Conservation (phyloP, 345 rosid genomes). For the Litchi chinensis region DNA sequence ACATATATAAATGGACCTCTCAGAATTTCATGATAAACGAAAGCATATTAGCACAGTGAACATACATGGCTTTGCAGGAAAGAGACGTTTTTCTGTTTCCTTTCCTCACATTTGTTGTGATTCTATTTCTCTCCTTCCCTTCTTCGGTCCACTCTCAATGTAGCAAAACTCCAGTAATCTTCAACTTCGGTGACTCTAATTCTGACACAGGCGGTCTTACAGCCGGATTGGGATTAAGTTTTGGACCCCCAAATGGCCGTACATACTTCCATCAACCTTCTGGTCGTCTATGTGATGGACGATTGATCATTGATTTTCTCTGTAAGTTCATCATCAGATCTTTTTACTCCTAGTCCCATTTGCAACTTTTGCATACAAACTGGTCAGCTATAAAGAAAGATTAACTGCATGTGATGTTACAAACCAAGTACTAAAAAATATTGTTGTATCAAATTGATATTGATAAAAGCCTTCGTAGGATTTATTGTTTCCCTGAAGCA, state of each 20-base stretch:
- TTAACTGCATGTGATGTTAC: background rate
- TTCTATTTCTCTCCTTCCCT: constrained; percentile 7
- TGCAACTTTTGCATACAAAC: background rate
- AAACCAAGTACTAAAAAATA: background rate
- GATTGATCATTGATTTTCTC: constrained; percentile 60
- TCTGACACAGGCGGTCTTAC: constrained; percentile 30
- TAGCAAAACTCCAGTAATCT: constrained; percentile 22
- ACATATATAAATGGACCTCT: background rate
- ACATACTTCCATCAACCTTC: constrained; percentile 49
- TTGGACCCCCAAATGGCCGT: constrained; percentile 53
- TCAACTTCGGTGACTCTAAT: constrained; percentile 32
- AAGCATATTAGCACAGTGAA: background rate
- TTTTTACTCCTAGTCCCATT: background rate
- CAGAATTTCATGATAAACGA: background rate
- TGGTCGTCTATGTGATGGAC: constrained; percentile 52
- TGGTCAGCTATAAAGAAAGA: no score
- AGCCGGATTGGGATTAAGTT: constrained; percentile 28
- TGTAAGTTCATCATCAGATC: constrained; percentile 37
- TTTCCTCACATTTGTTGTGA: background rate
- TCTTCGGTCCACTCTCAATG: constrained; percentile 36
- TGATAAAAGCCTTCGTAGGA: background rate
- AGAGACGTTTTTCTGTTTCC: background rate
- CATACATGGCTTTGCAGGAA: background rate
- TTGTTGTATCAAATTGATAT: background rate
- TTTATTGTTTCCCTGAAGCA: background rate